Evolutionary conservation across 805 yeast genomes (phyloP).

Genomic region (Limtongia smithiae): DNA sequence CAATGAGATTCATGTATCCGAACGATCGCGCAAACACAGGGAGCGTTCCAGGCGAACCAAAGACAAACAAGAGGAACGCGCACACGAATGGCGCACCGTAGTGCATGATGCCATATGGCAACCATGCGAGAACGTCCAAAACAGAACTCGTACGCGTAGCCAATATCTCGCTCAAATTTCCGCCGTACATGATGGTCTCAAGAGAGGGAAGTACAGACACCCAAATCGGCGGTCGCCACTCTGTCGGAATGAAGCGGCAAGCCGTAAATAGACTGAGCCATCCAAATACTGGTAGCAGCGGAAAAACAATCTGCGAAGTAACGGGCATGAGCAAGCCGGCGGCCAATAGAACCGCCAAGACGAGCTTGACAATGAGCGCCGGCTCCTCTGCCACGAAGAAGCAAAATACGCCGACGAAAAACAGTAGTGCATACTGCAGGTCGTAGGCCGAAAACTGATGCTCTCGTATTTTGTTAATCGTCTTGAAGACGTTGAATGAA

Average conservation of each 20-base stretch:
- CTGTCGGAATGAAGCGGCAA: conserved; percentile 57
- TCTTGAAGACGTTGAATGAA: conserved; percentile 28
- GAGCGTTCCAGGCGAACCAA: conserved; percentile 86
- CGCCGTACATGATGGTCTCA: conserved; percentile 90
- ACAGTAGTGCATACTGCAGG: conserved; percentile 48
- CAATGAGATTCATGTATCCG: conserved; percentile 89
- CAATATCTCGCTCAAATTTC: conserved; percentile 72
- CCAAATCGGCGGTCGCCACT: conserved; percentile 80
- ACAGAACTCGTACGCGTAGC: conserved; percentile 64
- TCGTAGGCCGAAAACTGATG: conserved; percentile 44
- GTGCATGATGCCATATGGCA: conserved; percentile 90
- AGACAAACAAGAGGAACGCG: conserved; percentile 70
- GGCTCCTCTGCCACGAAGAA: conserved; percentile 39
- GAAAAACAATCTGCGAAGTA: conserved; percentile 77
- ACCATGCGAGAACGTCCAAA: conserved; percentile 86
- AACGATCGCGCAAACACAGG: conserved; percentile 87
- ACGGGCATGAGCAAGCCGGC: conserved; percentile 61
- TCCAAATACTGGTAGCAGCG: conserved; percentile 75
- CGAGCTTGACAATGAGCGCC: conserved; percentile 33
- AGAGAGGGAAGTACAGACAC: conserved; percentile 86
- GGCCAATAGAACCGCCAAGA: conserved; percentile 51
- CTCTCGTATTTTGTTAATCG: conserved; percentile 34
- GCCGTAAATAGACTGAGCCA: conserved; percentile 84
- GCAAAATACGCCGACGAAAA: conserved; percentile 49
- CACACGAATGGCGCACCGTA: conserved; percentile 85